phyloP scores from a whole-genome alignment of 2,329 filamentous ascomycete species.

The Canariomyces notabilis region DNA sequence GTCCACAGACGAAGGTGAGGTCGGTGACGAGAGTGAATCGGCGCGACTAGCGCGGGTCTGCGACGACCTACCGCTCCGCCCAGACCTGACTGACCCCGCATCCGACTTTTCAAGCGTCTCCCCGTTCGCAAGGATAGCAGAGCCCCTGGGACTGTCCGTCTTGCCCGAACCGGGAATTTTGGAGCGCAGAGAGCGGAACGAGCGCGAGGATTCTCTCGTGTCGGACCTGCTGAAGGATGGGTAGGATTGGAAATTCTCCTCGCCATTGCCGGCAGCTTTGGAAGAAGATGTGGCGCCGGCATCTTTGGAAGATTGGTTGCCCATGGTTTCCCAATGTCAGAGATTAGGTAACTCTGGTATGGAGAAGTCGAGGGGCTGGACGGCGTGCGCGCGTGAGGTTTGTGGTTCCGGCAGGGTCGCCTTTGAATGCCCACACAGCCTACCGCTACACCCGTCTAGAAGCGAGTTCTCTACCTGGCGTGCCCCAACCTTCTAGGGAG shows the following conservation, averaged over 20 bases:
- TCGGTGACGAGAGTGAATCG: constrained; percentile 39
- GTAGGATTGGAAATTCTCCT: constrained; percentile 71
- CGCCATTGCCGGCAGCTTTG: constrained; percentile 45
- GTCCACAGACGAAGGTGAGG: constrained; percentile 39
- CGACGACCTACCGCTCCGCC: constrained; percentile 53
- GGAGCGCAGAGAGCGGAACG: constrained; percentile 76
- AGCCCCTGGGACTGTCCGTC: constrained; percentile 76
- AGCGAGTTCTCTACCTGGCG: constrained; percentile 19
- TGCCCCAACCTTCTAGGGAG: constrained; percentile 41
- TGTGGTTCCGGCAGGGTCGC: constrained; percentile 29
- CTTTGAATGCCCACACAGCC: constrained; percentile 32
- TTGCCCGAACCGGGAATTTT: constrained; percentile 76
- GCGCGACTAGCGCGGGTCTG: constrained; percentile 42
- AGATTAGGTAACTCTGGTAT: constrained; percentile 21
- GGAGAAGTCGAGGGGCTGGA: constrained; percentile 28
- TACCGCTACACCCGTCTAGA: constrained; percentile 34
- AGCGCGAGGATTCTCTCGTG: constrained; percentile 86
- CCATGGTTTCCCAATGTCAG: constrained; percentile 49
- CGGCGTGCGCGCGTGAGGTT: constrained; percentile 32
- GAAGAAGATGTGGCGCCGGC: constrained; percentile 42
- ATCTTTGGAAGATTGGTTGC: constrained; percentile 67
- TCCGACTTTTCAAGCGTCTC: constrained; percentile 65
- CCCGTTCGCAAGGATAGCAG: constrained; percentile 59
- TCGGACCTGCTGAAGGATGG: constrained; percentile 90
- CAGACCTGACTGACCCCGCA: constrained; percentile 68